These are phyloP conservation scores for Coleophoma crateriformis DNA, from an alignment of 2,329 filamentous ascomycete genomes.

Conservation along the genomic window DNA sequence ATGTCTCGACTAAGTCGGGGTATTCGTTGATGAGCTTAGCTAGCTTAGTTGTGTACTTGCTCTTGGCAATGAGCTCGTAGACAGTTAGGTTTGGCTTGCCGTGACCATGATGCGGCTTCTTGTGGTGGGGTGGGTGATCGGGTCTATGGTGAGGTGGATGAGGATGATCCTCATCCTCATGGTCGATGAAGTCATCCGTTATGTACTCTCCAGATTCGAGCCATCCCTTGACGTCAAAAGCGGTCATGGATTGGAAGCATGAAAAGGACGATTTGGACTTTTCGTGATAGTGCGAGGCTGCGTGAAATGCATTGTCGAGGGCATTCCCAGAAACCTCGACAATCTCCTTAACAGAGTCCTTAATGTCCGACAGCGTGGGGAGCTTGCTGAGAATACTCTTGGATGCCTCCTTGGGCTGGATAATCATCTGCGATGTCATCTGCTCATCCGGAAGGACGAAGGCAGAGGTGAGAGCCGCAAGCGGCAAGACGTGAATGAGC, in stretches of 20 bases:
- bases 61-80: conserved; percentile 72
- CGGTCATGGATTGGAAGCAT: conserved; percentile 24
- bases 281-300: conserved; percentile 10
- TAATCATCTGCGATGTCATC: conserved; percentile 35
- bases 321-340: conserved; percentile 21
- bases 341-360: conserved; percentile 19
- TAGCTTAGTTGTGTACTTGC: conserved; percentile 73
- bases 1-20: conserved; percentile 61
- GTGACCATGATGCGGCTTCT: conserved; percentile 16
- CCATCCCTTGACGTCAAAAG: conserved; percentile 25
- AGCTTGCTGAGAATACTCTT: conserved; percentile 25
- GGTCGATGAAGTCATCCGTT: conserved; percentile 12
- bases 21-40: conserved; percentile 70
- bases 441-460: conserved; percentile 47
- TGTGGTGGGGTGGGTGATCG: conserved; percentile 15
- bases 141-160: conserved; percentile 20
- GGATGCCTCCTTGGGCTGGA: conserved; percentile 28
- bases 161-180: conserved; percentile 20
- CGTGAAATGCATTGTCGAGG: conserved; percentile 23
- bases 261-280: conserved; percentile 19
- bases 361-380: conserved; percentile 22
- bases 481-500: conserved; percentile 37
- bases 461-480: conserved; percentile 42
- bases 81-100: conserved; percentile 63
- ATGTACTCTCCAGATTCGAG: conserved; percentile 26